Percentiles rank a stretch among this genome's conserved stretches.
These are phyloP conservation scores for Laguncularia racemosa DNA, from an alignment of 345 rosid genomes.

Conservation along the genomic window DNA sequence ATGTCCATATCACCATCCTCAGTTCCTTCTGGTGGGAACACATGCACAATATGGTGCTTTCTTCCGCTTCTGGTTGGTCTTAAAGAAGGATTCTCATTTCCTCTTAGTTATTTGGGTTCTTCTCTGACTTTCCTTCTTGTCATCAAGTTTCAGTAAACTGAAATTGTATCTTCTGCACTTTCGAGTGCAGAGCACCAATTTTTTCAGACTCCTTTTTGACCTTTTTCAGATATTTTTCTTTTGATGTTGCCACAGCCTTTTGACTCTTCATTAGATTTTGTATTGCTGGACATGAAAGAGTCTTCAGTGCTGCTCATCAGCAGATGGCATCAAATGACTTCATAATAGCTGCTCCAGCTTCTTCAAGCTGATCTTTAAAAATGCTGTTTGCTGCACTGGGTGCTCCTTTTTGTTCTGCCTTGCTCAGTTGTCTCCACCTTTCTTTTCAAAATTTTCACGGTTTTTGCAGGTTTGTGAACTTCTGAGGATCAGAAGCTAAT, in stretches of 20 bases:
- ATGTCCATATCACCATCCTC: background rate
- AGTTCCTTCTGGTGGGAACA: constrained; percentile 41
- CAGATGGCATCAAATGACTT: constrained; percentile 52
- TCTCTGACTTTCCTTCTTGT: constrained; percentile 47
- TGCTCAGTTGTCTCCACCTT: constrained; percentile 63
- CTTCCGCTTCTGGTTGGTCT: constrained; percentile 45
- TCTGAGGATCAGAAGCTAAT: too few relatives aligned
- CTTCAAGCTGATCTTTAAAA: constrained; percentile 67
- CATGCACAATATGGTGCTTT: constrained; percentile 66
- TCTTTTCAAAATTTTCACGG: constrained; percentile 67
- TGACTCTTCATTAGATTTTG: constrained; percentile 30
- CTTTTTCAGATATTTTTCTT: constrained; percentile 53
- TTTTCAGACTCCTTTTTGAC: constrained; percentile 80
- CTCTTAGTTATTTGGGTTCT: constrained; percentile 37
- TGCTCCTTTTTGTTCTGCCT: constrained; percentile 46
- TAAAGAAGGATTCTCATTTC: constrained; percentile 58
- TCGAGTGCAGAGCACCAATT: constrained; percentile 71
- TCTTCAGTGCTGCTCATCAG: constrained; percentile 43
- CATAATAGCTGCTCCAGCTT: constrained; percentile 57
- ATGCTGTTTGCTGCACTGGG: constrained; percentile 57
- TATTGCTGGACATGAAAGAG: constrained; percentile 29
- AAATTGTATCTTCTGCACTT: constrained; percentile 84
- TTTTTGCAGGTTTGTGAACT: constrained; percentile 72
- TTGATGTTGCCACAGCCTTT: constrained; percentile 33
- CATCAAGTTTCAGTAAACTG: constrained; percentile 63